These are phyloP conservation scores for Fagus sylvatica DNA, from an alignment of 306 rosid species.

Conservation along the genomic window DNA sequence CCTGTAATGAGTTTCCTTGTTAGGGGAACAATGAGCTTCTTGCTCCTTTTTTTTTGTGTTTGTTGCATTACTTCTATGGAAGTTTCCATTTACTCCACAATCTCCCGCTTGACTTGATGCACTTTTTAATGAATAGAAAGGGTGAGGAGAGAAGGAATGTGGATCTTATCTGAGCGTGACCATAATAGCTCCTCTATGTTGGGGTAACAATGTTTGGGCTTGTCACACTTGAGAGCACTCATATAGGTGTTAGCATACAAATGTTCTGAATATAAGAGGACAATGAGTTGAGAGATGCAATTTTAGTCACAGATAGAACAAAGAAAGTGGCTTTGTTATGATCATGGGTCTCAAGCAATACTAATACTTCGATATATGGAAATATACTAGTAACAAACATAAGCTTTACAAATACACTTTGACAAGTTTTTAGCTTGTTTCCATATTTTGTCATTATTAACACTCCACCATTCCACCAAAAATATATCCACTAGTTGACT, in stretches of 20 bases:
- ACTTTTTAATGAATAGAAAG: no score
- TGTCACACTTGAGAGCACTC: background rate
- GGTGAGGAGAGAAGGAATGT: no score
- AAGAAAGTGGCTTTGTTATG: background rate
- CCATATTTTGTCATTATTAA: no score
- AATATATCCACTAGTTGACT: no score
- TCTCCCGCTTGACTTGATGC: constrained; percentile 8
- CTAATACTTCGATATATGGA: no score
- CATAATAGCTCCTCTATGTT: no score
- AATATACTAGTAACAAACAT: no score
- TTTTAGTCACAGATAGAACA: background rate
- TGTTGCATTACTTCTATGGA: constrained; percentile 19
- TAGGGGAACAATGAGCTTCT: constrained; percentile 23
- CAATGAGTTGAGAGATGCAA: background rate
- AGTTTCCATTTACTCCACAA: constrained; percentile 15
- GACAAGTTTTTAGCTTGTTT: no score
- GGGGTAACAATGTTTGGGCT: background rate
- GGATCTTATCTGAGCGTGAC: no score
- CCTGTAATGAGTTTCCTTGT: constrained; percentile 21
- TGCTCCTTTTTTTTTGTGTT: background rate
- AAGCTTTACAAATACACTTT: no score
- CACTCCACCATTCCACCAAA: no score
- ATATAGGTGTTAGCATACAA: background rate
- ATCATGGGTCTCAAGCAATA: background rate
- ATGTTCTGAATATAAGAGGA: background rate